phyloP scores from a whole-genome alignment of 2,329 filamentous ascomycete genomes.

The Nigrospora osmanthi region DNA sequence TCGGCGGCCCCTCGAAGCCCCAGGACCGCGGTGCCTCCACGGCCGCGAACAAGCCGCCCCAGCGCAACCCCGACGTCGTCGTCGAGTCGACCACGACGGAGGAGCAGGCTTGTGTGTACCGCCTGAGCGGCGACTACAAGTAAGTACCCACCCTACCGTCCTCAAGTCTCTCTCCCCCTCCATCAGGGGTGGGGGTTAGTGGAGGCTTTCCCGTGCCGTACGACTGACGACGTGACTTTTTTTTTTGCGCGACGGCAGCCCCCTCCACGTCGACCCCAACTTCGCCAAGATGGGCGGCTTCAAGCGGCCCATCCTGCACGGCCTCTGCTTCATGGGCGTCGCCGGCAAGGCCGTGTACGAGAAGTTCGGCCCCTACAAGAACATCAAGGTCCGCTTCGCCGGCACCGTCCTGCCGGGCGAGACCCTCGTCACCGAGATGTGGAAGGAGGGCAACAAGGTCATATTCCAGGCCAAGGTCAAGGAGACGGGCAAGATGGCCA shows the following conservation, averaged over 20 bases:
- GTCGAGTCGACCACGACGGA: constrained; percentile 80
- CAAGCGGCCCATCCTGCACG: constrained; percentile 88
- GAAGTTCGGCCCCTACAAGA: constrained; percentile 76
- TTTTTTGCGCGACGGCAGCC: constrained; percentile 31
- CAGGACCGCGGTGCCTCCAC: constrained; percentile 73
- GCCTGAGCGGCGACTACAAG: constrained; percentile 90
- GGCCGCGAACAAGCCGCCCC: constrained; percentile 69
- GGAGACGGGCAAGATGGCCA: constrained; percentile 86
- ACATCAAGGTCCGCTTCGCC: constrained; percentile 88
- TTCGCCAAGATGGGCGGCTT: constrained; percentile 96
- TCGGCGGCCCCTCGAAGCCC: constrained; percentile 75
- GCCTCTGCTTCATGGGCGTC: constrained; percentile 91
- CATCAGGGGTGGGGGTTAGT: too few relatives aligned
- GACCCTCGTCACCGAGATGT: constrained; percentile 91
- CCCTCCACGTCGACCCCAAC: constrained; percentile 87
- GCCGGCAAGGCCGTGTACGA: constrained; percentile 84
- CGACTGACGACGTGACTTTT: neutral
- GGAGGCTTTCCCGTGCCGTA: too few relatives aligned
- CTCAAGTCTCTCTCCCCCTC: neutral
- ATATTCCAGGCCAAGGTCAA: constrained; percentile 84
- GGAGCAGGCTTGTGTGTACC: constrained; percentile 90
- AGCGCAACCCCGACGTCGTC: constrained; percentile 69
- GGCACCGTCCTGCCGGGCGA: constrained; percentile 79
- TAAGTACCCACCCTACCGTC: constrained; percentile 19
- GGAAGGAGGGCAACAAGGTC: constrained; percentile 74